phyloP scores from a whole-genome alignment of 2,329 filamentous ascomycete genomes.

The Gnomoniopsis smithogilvyi region DNA sequence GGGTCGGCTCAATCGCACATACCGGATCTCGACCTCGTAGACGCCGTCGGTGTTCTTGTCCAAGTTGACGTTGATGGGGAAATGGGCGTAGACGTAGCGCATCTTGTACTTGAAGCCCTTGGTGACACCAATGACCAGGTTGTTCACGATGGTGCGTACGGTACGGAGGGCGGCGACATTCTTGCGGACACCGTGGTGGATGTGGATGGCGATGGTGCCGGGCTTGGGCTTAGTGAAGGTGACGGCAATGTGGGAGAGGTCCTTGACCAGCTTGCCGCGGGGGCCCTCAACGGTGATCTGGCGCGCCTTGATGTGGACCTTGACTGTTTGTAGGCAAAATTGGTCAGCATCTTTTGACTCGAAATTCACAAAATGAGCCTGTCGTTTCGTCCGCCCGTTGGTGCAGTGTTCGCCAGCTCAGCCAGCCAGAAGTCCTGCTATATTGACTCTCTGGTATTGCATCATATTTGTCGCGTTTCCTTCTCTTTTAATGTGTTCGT shows the following conservation, averaged over 20 bases:
- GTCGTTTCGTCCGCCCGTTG: neutral
- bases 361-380: neutral
- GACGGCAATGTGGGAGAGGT: constrained; percentile 94
- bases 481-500: neutral
- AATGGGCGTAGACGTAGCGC: constrained; percentile 99
- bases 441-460: neutral
- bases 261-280: constrained; percentile 95
- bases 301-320: constrained; percentile 95
- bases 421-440: neutral
- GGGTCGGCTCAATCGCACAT: constrained; percentile 35
- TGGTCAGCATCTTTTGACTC: constrained; percentile 25
- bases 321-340: constrained; percentile 62
- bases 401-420: constrained; percentile 1
- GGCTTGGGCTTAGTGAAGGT: constrained; percentile 88
- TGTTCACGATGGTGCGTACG: constrained; percentile 97
- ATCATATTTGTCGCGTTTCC: neutral
- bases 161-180: constrained; percentile 97
- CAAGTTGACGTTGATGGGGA: constrained; percentile 99
- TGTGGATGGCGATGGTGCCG: constrained; percentile 90
- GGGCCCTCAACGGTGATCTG: constrained; percentile 96
- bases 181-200: constrained; percentile 98
- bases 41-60: constrained; percentile 91
- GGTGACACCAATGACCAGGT: constrained; percentile 97
- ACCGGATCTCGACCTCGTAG: constrained; percentile 96
- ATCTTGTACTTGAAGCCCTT: constrained; percentile 99